Conservation (phyloP, 208 protist species). For the Crithidia brevicula region DNA sequence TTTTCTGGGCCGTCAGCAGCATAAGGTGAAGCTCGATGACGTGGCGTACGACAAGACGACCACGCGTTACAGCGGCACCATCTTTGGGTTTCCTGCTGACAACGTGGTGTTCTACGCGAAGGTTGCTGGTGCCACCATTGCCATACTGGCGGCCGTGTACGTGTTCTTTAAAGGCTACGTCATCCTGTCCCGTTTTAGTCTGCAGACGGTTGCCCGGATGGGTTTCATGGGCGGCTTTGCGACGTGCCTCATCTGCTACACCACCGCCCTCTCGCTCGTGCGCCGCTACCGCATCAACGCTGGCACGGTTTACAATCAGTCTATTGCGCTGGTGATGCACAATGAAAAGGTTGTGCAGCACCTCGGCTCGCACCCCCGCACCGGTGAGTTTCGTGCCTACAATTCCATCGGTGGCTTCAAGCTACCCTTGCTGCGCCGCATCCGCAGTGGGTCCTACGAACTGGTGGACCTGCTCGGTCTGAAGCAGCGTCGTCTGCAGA, state of each 20-base stretch:
- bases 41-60: conserved; percentile 76
- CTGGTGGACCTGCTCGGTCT: conserved; percentile 80
- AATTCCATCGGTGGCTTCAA: conserved; percentile 75
- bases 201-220: conserved; percentile 81
- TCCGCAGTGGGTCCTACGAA: conserved; percentile 88
- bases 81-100: conserved; percentile 85
- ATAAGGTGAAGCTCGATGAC: conserved; percentile 72
- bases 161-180: conserved; percentile 86
- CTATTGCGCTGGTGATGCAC: conserved; percentile 84
- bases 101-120: conserved; percentile 86
- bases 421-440: conserved; percentile 80
- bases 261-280: conserved; percentile 48
- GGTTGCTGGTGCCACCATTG: conserved; percentile 39
- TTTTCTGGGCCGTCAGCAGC: conserved; percentile 31
- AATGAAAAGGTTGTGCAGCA: conserved; percentile 81
- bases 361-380: conserved; percentile 81
- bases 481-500: conserved; percentile 82
- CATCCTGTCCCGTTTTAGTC: conserved; percentile 68
- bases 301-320: conserved; percentile 91
- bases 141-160: conserved; percentile 48
- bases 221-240: conserved; percentile 86
- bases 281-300: conserved; percentile 78
- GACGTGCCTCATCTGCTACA: conserved; percentile 68
- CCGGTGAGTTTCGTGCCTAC: conserved; percentile 87
- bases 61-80: conserved; percentile 68